A percentile compares a stretch with the other conserved stretches of the same genome.
These are phyloP conservation scores for Talaromyces piceae DNA, from an alignment of 2,329 filamentous ascomycete species.

Conservation along the genomic window DNA sequence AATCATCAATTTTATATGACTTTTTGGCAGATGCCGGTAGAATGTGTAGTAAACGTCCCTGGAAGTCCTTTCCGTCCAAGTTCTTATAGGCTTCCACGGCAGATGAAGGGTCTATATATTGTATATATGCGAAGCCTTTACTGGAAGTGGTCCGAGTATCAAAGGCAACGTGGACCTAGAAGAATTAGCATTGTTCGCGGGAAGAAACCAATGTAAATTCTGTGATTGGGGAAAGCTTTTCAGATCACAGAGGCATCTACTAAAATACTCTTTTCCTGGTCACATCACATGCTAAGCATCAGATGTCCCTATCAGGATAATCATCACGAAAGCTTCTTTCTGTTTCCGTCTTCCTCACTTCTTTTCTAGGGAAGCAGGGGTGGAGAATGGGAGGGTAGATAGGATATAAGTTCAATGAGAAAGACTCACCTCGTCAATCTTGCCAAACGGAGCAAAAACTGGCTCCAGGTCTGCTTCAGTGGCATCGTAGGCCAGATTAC, in stretches of 20 bases:
- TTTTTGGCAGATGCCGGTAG: conserved; percentile 77
- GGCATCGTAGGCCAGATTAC: conserved; percentile 77
- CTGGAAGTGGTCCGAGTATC: conserved; percentile 61
- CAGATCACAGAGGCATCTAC: conserved; percentile 97
- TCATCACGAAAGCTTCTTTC: conserved; percentile 67
- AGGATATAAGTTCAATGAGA: conserved; percentile 6
- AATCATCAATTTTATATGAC: conserved; percentile 76
- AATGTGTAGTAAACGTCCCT: conserved; percentile 86
- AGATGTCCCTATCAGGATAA: conserved; percentile 99
- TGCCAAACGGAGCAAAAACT: conserved; percentile 64
- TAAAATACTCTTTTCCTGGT: conserved; percentile 86
- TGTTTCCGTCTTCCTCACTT: no score
- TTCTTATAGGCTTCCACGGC: conserved; percentile 72
- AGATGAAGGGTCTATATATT: conserved; percentile 63
- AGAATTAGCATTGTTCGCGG: conserved; percentile 34
- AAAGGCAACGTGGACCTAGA: conserved; percentile 77
- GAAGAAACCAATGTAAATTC: not conserved
- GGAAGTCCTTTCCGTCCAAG: conserved; percentile 79
- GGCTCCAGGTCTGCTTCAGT: conserved; percentile 68
- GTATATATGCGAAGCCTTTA: conserved; percentile 87
- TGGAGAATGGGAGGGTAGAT: no score
- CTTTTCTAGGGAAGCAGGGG: no score
- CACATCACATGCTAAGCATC: conserved; percentile 83
- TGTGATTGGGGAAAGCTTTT: conserved; percentile 34
- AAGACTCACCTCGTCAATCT: conserved; percentile 75